Evolutionary conservation across 345 rosid genomes (phyloP), one percentile per base, ranked within the genome.

Genomic region (Firmiana major): DNA sequence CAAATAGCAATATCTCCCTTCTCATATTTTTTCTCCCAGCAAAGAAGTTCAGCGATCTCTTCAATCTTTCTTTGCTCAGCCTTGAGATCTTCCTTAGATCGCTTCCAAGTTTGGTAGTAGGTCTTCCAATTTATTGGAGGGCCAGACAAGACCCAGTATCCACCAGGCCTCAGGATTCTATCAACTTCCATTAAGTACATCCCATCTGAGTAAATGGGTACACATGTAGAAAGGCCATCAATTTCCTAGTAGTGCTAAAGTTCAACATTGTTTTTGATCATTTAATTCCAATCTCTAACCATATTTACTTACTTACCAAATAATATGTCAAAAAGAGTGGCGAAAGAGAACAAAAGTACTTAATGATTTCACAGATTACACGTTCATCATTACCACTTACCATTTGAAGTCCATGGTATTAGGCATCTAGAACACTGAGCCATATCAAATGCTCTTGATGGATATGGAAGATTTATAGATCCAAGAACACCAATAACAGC

Each of bases 11-110:
- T 86, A 75, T 96, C 98, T 36, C 97, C 99, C 72, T 96, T 93
- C 89, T 96, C 99, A 42, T 96, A 96, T 83, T 93, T 92, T 81
- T 96, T 96, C 91, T 96, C 99, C 99, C 98, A 96, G 86, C 99
- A 93, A 79, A 96, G 91, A 21, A 80, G 82, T 83, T 89, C 92
- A 46, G 98, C 93, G 40, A 96, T 78, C 66, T 88, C 93, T 86
- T 96, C 98, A 72, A 96, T 93, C 55, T 40, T 83, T 78, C 78
- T 92, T 82, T 96, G 98, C 87, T 96, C 99, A 5, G 92, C 97
- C 48, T 85, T 85, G 62, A 96, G 90, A 22, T 92, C 99, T 83
- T 83, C 78, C 86, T 85, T 90, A 9, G 98, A 72, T 22, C 98
- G 89, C 78, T 92, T 88, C 99, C 99, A 96, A 34, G 97, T 90